Evolutionary conservation across 306 rosid genomes (phyloP).

Genomic region (Quercus agrifolia): DNA sequence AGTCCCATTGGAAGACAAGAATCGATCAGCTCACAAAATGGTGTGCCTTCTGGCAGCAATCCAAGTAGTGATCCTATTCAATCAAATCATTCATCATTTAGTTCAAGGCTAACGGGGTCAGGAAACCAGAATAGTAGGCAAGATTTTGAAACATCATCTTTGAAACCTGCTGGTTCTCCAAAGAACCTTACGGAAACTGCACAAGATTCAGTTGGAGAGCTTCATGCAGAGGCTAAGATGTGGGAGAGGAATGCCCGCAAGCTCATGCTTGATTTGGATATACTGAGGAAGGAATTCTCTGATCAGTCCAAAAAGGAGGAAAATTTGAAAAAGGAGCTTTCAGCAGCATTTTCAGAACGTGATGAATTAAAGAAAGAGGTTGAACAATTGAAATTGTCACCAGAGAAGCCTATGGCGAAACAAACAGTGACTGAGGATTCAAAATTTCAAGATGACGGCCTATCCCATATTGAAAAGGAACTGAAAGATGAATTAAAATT

Average conservation of each 20-base stretch:
- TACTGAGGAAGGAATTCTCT: conserved; percentile 55
- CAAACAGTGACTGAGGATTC: conserved; percentile 38
- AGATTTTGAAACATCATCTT: conserved; percentile 28
- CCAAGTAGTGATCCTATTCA: conserved; percentile 1
- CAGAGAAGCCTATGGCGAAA: conserved; percentile 34
- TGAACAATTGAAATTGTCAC: conserved; percentile 44
- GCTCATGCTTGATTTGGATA: conserved; percentile 73
- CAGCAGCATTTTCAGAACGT: conserved; percentile 47
- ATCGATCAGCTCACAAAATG: conserved; percentile 32
- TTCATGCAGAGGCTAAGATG: conserved; percentile 92
- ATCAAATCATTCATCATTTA: conserved; percentile 32
- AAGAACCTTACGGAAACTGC: conserved; percentile 41
- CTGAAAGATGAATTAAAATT: conserved; percentile 70
- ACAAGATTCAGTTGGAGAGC: conserved; percentile 53
- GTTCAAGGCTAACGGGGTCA: conserved; percentile 26
- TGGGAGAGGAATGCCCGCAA: conserved; percentile 92
- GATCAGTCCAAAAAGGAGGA: conserved; percentile 53
- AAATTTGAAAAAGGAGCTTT: conserved; percentile 55
- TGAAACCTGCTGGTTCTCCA: conserved; percentile 25
- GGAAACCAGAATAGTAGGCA: conserved; percentile 26
- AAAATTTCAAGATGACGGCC: conserved; percentile 38
- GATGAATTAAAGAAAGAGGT: conserved; percentile 53
- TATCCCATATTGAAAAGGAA: conserved; percentile 40
- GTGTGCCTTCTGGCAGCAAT: conserved; percentile 13
- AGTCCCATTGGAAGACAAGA: conserved; percentile 34